These are phyloP conservation scores for Gynochthodes officinalis DNA, from an alignment of 257 asterid species.

Conservation along the genomic window DNA sequence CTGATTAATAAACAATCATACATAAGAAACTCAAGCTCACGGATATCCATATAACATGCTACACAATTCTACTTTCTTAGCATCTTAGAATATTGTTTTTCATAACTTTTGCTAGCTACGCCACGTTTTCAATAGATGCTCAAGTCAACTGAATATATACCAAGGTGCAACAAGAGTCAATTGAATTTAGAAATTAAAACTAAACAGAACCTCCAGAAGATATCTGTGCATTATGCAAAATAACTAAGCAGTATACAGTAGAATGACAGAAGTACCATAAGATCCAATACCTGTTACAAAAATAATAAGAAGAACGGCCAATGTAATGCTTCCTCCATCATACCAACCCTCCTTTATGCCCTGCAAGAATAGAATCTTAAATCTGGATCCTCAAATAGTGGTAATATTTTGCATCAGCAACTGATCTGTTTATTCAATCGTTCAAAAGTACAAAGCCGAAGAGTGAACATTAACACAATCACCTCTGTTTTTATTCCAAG, in stretches of 20 bases:
- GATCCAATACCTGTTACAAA: constrained; percentile 65
- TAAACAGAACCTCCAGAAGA: too few species aligned
- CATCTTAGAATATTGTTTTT: too few species aligned
- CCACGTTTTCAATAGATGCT: too few species aligned
- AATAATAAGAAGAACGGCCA: constrained; percentile 93
- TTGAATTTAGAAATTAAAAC: too few species aligned
- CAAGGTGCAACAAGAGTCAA: too few species aligned
- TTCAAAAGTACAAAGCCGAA: neutral
- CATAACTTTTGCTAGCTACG: too few species aligned
- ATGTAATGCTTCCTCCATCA: constrained; percentile 96
- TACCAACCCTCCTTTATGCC: constrained; percentile 89
- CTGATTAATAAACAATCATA: neutral
- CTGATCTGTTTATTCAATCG: neutral
- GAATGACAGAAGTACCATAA: constrained; percentile 1
- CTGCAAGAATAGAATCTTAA: constrained; percentile 31
- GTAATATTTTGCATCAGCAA: neutral
- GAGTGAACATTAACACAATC: neutral
- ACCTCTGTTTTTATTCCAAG: constrained; percentile 93
- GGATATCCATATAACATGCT: too few species aligned
- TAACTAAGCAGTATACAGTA: neutral
- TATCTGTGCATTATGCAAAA: too few species aligned
- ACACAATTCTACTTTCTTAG: too few species aligned
- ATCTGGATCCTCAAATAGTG: neutral
- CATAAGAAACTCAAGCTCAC: too few species aligned
- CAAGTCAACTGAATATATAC: too few species aligned